Conservation (phyloP, 106 monocot genomes). For the Xerophyta viscosa region DNA sequence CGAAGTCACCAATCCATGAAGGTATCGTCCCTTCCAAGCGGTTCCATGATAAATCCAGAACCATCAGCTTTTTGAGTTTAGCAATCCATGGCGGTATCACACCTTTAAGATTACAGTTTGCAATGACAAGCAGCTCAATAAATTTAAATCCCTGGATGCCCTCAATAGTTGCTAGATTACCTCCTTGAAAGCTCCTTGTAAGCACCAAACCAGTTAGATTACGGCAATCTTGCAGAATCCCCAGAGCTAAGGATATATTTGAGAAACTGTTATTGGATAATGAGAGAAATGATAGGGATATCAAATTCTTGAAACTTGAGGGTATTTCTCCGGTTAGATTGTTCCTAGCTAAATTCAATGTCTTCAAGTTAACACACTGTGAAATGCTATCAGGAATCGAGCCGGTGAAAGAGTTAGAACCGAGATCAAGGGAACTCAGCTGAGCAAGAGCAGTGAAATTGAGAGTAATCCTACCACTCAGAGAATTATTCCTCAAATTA, state of each 20-base stretch:
- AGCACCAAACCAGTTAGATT: conserved; percentile 42
- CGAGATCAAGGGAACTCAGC: conserved; percentile 46
- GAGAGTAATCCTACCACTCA: conserved; percentile 35
- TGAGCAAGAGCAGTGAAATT: conserved; percentile 15
- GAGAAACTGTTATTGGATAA: conserved; percentile 43
- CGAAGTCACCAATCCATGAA: conserved; percentile 29
- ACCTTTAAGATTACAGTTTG: conserved; percentile 45
- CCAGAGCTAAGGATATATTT: conserved; percentile 37
- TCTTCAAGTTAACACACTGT: conserved; percentile 22
- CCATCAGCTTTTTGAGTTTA: conserved; percentile 15
- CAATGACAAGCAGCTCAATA: conserved; percentile 35
- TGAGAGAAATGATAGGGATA: conserved; percentile 27
- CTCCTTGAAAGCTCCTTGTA: conserved; percentile 36
- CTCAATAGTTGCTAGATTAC: conserved; percentile 26
- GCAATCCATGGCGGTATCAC: conserved; percentile 33
- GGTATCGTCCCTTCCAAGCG: conserved; percentile 33
- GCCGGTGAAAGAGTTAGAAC: conserved; percentile 36
- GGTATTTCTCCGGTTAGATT: conserved; percentile 41
- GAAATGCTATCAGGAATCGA: conserved; percentile 32
- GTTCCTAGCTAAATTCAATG: conserved; percentile 48
- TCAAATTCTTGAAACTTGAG: conserved; percentile 33
- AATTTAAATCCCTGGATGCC: conserved; percentile 36
- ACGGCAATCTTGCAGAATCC: conserved; percentile 31
- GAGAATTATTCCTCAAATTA: conserved; percentile 48
- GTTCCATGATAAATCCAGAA: conserved; percentile 62